Evolutionary conservation across 345 rosid species (phyloP).

Genomic region (Corymbia maculata): DNA sequence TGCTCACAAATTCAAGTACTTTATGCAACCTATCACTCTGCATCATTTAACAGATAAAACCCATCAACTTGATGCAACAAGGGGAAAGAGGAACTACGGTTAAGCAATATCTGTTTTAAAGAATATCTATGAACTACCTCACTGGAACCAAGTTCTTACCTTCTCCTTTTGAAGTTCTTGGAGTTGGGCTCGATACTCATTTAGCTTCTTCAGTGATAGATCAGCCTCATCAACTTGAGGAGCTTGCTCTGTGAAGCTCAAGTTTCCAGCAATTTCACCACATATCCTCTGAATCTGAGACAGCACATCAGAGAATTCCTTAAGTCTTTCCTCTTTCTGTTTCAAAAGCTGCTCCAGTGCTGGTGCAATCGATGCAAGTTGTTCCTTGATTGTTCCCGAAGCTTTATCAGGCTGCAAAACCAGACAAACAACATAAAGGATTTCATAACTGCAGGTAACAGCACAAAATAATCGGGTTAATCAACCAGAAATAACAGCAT

Average conservation of each 20-base stretch:
- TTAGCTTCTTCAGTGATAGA: conserved; percentile 68
- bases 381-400: conserved; percentile 91
- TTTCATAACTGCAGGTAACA: neutral
- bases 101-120: neutral
- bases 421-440: neutral
- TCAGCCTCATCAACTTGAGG: conserved; percentile 79
- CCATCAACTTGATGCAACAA: neutral
- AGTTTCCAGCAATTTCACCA: conserved; percentile 73
- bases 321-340: conserved; percentile 85
- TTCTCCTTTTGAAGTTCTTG: conserved; percentile 93
- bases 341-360: conserved; percentile 83
- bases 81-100: neutral
- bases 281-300: conserved; percentile 87
- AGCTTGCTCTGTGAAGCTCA: conserved; percentile 28
- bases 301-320: conserved; percentile 66
- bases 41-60: conserved; percentile 7
- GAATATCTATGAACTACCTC: neutral
- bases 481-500: neutral
- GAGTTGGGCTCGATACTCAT: conserved; percentile 65
- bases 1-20: conserved; percentile 85
- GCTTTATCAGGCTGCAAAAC: conserved; percentile 61
- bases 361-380: conserved; percentile 90
- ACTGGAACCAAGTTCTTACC: conserved; percentile 17
- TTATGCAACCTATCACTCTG: conserved; percentile 87
- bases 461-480: neutral